Evolutionary conservation across 768 basidiomycete species (phyloP), one percentile per base, ranked within the genome.

Genomic region (Macrolepiota albuminosa): DNA sequence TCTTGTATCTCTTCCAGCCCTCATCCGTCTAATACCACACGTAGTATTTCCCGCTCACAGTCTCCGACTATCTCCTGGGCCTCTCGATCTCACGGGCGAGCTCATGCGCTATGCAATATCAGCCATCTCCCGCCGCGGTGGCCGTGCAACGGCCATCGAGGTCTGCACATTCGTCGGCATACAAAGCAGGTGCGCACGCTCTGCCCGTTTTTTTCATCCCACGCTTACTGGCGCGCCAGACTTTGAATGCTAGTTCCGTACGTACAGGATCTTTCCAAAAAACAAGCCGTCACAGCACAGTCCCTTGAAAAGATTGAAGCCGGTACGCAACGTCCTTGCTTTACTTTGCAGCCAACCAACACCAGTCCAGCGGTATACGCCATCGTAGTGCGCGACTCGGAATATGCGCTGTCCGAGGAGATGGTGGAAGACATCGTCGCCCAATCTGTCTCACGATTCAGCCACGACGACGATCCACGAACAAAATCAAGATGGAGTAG

Each of bases 301-400:
- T 96, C 93, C n/a, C 78, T 99, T 8, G 84, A 87, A 68, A 99
- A 98, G 74, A 95, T 98, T 54, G 96, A 99, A 80, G 84, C 88
- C 67, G 93, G 95, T 96, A 63, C 13, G 47, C 34, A 3, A 58
- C 79, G 48, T 39, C 59, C 7, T 36, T 26, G 29, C 26, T 36
- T 31, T 37, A 26, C 29, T 42, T 29, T 58, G 29, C 26, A 26
- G 6, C 40, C 14, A 4, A 51, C 43, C 49, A 50, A 42, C 18
- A 26, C 59, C 57, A 51, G 43, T 58, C 7, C 61, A 92, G 91
- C 87, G 49, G 84, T 83, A 48, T 93, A 91, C 67, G 84, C 89
- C 5, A 82, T 91, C 53, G 78, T 81, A 42, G 80, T 93, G 54
- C 82, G 91, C 55, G 81, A 81, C 52, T 90, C 86, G 18, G 90